phyloP scores from a whole-genome alignment of 2,329 filamentous ascomycete genomes.

The Hypoxylon sp. region DNA sequence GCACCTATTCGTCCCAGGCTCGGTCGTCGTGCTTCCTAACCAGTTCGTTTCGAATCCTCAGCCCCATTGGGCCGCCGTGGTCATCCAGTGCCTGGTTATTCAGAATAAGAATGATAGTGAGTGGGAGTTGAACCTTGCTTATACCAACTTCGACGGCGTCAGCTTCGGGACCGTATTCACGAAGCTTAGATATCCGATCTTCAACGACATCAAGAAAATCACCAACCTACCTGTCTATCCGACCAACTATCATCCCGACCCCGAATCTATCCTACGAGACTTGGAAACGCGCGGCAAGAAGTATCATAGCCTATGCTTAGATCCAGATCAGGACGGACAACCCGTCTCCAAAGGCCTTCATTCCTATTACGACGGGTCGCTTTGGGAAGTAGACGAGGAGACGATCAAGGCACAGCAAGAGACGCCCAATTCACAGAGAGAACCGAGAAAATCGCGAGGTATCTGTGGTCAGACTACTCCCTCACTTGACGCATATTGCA shows the following conservation, averaged over 20 bases:
- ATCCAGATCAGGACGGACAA: neutral
- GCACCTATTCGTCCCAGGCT: neutral
- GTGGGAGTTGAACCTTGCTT: neutral
- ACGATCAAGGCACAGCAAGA: neutral
- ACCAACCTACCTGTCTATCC: neutral
- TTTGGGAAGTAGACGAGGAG: neutral
- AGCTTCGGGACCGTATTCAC: neutral
- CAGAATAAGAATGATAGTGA: neutral
- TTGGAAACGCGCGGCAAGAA: neutral
- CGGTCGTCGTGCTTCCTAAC: neutral
- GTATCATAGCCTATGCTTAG: neutral
- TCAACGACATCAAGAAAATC: neutral
- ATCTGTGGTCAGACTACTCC: neutral
- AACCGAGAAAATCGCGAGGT: neutral
- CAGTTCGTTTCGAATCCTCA: neutral
- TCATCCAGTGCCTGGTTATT: neutral
- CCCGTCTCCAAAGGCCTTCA: neutral
- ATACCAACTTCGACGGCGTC: neutral
- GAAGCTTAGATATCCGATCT: neutral
- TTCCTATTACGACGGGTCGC: neutral
- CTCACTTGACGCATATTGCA: neutral
- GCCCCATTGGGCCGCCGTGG: neutral
- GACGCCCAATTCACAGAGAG: neutral
- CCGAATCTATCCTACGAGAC: neutral
- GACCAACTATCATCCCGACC: neutral